Base-by-base conservation (phyloP, 2,329 filamentous ascomycete genomes). In the Scedosporium minutisporum region DNA sequence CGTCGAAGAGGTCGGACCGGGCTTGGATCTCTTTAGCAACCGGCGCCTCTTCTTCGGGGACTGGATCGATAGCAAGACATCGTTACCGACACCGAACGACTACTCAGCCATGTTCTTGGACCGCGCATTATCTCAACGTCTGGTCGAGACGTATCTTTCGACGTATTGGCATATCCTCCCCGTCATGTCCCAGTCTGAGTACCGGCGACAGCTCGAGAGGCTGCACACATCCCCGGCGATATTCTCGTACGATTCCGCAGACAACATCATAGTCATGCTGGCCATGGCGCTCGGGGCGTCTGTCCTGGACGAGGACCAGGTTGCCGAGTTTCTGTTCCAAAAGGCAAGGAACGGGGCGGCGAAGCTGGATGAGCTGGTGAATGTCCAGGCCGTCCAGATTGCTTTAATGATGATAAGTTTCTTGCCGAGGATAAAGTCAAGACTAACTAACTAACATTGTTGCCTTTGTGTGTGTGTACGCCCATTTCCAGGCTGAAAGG, bases 391-490 rank as follows among this genome's bases (percentile, higher is more conserved):
- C 1, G 70, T 79, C 3, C 77, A 79, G 63, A 70, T 78, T 6
- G 71, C 76, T 0, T 65, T 78, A 14, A 68, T 78, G 33, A 77
- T 79, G 75, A 78, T 78, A 76, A 76, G 76, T 65, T 41, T 44
- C 16, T 9, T 46, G 4, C 46, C 33, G 4, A 38, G 10, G 33
- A 12, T 2, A 38, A 38, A 38, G 3, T 12, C 3, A 38, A 12
- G 9, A 38, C 33, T 38, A 38, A 12, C 33, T 38, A 38, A 9
- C 33, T 44, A 59, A 18, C n/a, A 42, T 29, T 4, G 9, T 27
- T 46, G 7, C 9, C 12, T 6, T 16, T 16, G 25, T 29, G 25
- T 14, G 21, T 29, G 5, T 33, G 63, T 65, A 78, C 76, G 74
- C 71, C 18, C 75, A 76, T 65, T 77, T 74, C 57, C 76, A 78